Conservation (phyloP, 306 rosid species). For the Citrullus mucosospermus region DNA sequence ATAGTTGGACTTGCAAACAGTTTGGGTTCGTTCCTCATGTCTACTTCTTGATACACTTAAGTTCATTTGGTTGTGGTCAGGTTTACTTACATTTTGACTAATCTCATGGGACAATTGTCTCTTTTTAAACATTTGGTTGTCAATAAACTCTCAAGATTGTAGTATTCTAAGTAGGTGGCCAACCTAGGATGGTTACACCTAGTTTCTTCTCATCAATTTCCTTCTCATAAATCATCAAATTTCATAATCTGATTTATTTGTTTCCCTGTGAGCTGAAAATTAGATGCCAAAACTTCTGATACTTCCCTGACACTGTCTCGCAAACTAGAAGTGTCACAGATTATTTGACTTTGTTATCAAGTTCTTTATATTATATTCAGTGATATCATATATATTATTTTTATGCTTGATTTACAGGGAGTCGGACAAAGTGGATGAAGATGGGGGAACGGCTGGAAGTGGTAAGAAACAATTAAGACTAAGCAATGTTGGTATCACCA, state of each 20-base stretch:
- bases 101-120: not conserved
- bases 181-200: not conserved
- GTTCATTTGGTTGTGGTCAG: too few relatives aligned
- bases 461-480: conserved; percentile 66
- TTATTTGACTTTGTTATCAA: not conserved
- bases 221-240: not conserved
- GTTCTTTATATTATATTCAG: not conserved
- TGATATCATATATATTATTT: not conserved
- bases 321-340: not conserved
- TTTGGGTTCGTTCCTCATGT: not conserved
- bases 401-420: conserved; percentile 35
- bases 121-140: not conserved
- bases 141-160: not conserved
- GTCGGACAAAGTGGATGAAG: conserved; percentile 51
- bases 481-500: conserved; percentile 55
- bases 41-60: not conserved
- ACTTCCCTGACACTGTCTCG: not conserved
- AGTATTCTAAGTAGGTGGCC: not conserved
- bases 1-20: not conserved
- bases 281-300: not conserved
- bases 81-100: too few relatives aligned
- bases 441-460: conserved; percentile 21
- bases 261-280: not conserved
- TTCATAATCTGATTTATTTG: not conserved
- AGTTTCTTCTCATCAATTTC: not conserved